A percentile compares a stretch with the other conserved stretches of the same genome.
These are phyloP conservation scores for Gyromitra esculenta DNA, from an alignment of 2,329 filamentous ascomycete species.

Conservation along the genomic window DNA sequence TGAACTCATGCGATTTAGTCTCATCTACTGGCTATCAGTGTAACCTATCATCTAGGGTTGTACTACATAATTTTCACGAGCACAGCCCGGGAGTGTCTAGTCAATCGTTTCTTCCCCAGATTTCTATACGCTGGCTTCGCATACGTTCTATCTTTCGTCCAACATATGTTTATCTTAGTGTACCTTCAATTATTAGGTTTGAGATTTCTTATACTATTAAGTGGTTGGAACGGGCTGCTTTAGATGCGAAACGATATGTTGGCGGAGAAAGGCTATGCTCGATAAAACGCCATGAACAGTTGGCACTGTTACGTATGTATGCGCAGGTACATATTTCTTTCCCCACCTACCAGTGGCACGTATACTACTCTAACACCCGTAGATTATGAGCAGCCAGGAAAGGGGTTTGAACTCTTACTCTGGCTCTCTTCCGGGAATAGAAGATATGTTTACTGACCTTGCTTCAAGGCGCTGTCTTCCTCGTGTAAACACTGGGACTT, in stretches of 20 bases:
- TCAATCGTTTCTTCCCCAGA: conserved; percentile 8
- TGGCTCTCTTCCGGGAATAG: not conserved
- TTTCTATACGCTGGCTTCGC: conserved; percentile 7
- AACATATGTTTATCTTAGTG: not conserved
- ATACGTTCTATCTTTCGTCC: not conserved
- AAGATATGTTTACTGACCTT: not conserved
- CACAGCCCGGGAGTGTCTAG: conserved; percentile 18
- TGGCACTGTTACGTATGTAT: not conserved
- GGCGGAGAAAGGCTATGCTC: conserved; percentile 16
- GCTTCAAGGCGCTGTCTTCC: not conserved
- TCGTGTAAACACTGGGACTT: not conserved
- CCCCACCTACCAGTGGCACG: not conserved
- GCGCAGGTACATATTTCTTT: not conserved
- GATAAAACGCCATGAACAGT: conserved; percentile 10
- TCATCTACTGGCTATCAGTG: conserved; percentile 17
- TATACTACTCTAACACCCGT: not conserved
- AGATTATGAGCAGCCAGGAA: not conserved
- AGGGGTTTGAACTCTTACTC: not conserved
- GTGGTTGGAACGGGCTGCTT: not conserved
- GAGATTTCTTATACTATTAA: not conserved
- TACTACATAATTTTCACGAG: not conserved
- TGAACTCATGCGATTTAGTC: conserved; percentile 18
- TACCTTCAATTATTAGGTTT: not conserved
- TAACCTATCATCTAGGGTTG: conserved; percentile 13
- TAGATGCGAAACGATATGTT: conserved; percentile 7